Percentiles rank a stretch among this genome's conserved stretches.
phyloP scores from a whole-genome alignment of 2,329 filamentous ascomycete species.

The Beauveria medogensis region DNA sequence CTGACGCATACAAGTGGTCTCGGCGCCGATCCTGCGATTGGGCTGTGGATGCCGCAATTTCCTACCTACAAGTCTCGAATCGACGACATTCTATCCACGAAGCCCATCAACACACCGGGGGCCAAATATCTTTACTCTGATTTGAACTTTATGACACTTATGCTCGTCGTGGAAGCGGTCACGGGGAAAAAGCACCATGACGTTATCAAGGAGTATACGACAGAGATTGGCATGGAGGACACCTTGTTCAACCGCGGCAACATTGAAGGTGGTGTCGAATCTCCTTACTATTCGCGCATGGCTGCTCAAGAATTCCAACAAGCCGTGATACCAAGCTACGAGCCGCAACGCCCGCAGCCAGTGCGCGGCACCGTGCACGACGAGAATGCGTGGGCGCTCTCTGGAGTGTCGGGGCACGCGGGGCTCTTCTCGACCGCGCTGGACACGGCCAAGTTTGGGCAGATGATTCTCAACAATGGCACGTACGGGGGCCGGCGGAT shows the following conservation, averaged over 20 bases:
- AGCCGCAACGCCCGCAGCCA: conserved; percentile 27
- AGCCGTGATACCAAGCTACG: conserved; percentile 19
- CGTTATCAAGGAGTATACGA: conserved; percentile 19
- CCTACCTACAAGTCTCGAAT: conserved; percentile 18
- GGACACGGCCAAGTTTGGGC: conserved; percentile 24
- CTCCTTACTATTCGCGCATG: conserved; percentile 19
- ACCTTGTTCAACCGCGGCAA: conserved; percentile 28
- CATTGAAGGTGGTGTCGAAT: conserved; percentile 18
- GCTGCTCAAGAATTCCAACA: conserved; percentile 26
- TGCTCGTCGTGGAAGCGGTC: conserved; percentile 22
- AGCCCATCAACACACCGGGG: conserved; percentile 20
- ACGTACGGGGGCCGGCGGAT: conserved; percentile 23
- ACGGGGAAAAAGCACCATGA: conserved; percentile 20
- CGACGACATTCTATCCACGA: conserved; percentile 20
- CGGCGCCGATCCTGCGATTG: conserved; percentile 20
- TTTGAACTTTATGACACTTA: conserved; percentile 26
- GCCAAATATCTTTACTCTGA: conserved; percentile 26
- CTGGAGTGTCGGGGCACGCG: conserved; percentile 27
- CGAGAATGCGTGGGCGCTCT: conserved; percentile 27
- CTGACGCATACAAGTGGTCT: conserved; percentile 28
- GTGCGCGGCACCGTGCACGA: conserved; percentile 30
- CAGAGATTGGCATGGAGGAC: conserved; percentile 20
- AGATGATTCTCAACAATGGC: conserved; percentile 30
- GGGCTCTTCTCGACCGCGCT: conserved; percentile 26
- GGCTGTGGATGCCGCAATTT: conserved; percentile 17